Percentiles rank a stretch among this genome's conserved stretches.
Evolutionary conservation across 805 yeast genomes (phyloP).

Genomic region (Candida lessepsii): DNA sequence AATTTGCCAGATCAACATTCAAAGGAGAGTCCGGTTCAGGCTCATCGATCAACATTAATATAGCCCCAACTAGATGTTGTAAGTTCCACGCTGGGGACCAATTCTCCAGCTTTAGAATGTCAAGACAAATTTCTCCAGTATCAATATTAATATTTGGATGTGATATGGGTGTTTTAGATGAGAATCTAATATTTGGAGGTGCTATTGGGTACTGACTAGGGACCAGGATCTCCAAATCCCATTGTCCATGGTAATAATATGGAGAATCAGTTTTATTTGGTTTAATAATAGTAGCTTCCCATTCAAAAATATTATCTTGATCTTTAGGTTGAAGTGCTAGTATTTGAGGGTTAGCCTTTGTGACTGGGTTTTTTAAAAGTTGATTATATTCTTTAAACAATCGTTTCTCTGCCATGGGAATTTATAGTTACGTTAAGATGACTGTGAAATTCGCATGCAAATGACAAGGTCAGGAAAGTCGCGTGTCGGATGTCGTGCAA

Average conservation of each 20-base stretch:
- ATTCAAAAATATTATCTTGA: constrained; percentile 40
- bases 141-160: constrained; percentile 41
- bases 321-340: constrained; percentile 42
- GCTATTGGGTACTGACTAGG: constrained; percentile 52
- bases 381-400: constrained; percentile 38
- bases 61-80: constrained; percentile 53
- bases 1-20: constrained; percentile 66
- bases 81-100: constrained; percentile 82
- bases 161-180: constrained; percentile 33
- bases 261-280: constrained; percentile 46
- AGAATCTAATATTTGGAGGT: constrained; percentile 58
- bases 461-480: background rate
- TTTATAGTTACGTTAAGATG: background rate
- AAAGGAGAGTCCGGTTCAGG: constrained; percentile 75
- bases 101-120: constrained; percentile 51
- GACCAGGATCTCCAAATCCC: constrained; percentile 48
- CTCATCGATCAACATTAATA: constrained; percentile 53
- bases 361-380: constrained; percentile 29
- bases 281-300: constrained; percentile 54
- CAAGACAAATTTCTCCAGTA: constrained; percentile 71
- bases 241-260: constrained; percentile 49
- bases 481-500: background rate
- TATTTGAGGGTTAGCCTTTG: constrained; percentile 35
- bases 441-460: constrained; percentile 8
- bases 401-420: constrained; percentile 43